Evolutionary conservation across 139 green algal species (phyloP).

Genomic region (Desmodesmus armatus): DNA sequence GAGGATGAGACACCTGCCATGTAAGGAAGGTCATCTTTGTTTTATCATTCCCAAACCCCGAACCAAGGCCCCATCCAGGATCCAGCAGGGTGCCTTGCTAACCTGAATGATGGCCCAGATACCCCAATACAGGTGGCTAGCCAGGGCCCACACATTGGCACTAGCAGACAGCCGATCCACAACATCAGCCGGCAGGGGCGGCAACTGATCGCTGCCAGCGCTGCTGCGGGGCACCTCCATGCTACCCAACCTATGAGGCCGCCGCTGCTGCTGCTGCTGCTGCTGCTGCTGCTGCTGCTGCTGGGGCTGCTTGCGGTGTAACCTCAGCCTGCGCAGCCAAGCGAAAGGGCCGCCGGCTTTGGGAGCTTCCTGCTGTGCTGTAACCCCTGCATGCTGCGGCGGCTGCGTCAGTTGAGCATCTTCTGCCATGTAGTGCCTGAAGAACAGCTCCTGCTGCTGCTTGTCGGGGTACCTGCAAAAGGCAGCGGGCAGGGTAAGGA

Average conservation of each 20-base stretch:
- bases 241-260: background rate
- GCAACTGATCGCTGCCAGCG: background rate
- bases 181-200: slow-evolving; percentile 2
- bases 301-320: background rate
- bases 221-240: no score
- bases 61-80: no score
- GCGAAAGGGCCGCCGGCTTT: no score
- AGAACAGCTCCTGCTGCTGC: slow-evolving; percentile 68
- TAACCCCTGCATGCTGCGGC: background rate
- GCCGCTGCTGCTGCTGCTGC: slow-evolving; percentile 21
- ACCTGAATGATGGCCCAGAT: slow-evolving; percentile 88
- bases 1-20: background rate
- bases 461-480: slow-evolving; percentile 40
- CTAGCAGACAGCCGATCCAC: slow-evolving; percentile 72
- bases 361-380: slow-evolving; percentile 21
- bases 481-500: background rate
- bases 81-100: no score
- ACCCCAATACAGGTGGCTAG: slow-evolving; percentile 95
- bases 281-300: no score
- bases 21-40: no score
- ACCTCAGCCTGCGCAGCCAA: no score
- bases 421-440: slow-evolving; percentile 75
- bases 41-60: no score
- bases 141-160: slow-evolving; percentile 85
- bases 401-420: background rate